Conservation (phyloP, 2,329 filamentous ascomycete species). For the Microcyclospora pomicola region DNA sequence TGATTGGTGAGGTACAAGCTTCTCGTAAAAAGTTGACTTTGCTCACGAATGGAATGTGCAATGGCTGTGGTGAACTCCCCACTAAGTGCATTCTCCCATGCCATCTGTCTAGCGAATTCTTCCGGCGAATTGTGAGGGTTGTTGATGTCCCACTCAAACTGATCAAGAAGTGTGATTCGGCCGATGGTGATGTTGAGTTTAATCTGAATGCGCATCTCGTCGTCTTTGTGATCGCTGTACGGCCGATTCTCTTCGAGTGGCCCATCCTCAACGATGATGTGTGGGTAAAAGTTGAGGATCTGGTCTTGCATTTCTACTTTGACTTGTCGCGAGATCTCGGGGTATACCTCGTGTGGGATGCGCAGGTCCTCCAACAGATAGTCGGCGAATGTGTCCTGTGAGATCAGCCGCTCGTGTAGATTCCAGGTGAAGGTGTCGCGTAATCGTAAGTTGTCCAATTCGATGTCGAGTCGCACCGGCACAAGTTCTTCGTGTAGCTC, state of each 20-base stretch:
- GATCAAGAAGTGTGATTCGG: slow-evolving; percentile 82
- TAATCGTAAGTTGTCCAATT: slow-evolving; percentile 88
- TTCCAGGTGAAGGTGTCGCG: slow-evolving; percentile 99
- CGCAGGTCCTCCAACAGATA: slow-evolving; percentile 77
- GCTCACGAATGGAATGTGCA: slow-evolving; percentile 92
- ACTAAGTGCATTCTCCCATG: slow-evolving; percentile 74
- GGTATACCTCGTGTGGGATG: slow-evolving; percentile 54
- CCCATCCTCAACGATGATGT: slow-evolving; percentile 80
- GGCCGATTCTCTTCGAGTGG: slow-evolving; percentile 78
- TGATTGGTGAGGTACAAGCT: slow-evolving; percentile 88
- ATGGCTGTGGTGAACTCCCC: slow-evolving; percentile 97
- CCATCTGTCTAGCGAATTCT: slow-evolving; percentile 83
- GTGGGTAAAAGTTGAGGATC: slow-evolving; percentile 83
- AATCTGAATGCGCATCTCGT: slow-evolving; percentile 92
- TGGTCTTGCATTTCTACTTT: slow-evolving; percentile 78
- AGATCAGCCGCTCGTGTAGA: slow-evolving; percentile 73
- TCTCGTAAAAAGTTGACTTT: slow-evolving; percentile 84
- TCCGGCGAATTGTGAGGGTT: slow-evolving; percentile 87
- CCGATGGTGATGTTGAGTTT: slow-evolving; percentile 98
- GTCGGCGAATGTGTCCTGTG: slow-evolving; percentile 68
- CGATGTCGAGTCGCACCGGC: slow-evolving; percentile 80
- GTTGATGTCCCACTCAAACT: slow-evolving; percentile 99
- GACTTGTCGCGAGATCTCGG: slow-evolving; percentile 40
- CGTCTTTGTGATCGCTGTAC: slow-evolving; percentile 92
- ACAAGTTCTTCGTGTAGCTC: slow-evolving; percentile 87